phyloP scores from a whole-genome alignment of 2,329 filamentous ascomycete species.

The Emydomyces testavorans region DNA sequence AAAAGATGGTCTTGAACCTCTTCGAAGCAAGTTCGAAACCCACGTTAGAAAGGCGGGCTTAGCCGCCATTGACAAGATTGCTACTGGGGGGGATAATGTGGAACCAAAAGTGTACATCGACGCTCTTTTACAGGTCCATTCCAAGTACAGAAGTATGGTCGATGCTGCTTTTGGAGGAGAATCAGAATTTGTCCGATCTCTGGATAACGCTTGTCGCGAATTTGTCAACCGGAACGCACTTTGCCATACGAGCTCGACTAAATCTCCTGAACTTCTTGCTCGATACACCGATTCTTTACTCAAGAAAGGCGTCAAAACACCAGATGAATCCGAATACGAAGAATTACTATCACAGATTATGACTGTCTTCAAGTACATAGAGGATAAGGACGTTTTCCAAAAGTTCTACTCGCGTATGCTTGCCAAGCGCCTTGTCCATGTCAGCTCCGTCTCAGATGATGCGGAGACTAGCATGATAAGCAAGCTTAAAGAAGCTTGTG shows the following conservation, averaged over 20 bases:
- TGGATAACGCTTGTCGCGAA: conserved; percentile 94
- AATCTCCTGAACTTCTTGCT: conserved; percentile 85
- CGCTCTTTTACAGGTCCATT: conserved; percentile 85
- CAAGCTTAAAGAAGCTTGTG: conserved; percentile 96
- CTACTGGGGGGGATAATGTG: conserved; percentile 73
- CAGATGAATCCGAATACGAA: conserved; percentile 89
- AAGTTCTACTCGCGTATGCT: conserved; percentile 98
- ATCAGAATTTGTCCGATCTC: conserved; percentile 86
- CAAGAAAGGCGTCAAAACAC: conserved; percentile 74
- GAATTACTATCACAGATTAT: conserved; percentile 83
- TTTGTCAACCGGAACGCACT: conserved; percentile 97
- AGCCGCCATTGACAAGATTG: conserved; percentile 79
- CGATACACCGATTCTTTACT: conserved; percentile 90
- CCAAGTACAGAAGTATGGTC: conserved; percentile 81
- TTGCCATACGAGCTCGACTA: conserved; percentile 85
- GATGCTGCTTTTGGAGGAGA: conserved; percentile 89
- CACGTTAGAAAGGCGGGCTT: conserved; percentile 86
- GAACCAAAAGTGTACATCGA: conserved; percentile 97
- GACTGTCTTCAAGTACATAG: conserved; percentile 99
- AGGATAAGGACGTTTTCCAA: conserved; percentile 99
- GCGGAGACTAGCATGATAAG: conserved; percentile 99
- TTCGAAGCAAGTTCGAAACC: conserved; percentile 76
- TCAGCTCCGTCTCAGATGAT: conserved; percentile 90
- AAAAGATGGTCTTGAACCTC: conserved; percentile 77
- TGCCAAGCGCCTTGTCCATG: conserved; percentile 85